These are phyloP conservation scores for Boechera divaricarpa DNA, from an alignment of 345 rosid genomes.

Conservation along the genomic window DNA sequence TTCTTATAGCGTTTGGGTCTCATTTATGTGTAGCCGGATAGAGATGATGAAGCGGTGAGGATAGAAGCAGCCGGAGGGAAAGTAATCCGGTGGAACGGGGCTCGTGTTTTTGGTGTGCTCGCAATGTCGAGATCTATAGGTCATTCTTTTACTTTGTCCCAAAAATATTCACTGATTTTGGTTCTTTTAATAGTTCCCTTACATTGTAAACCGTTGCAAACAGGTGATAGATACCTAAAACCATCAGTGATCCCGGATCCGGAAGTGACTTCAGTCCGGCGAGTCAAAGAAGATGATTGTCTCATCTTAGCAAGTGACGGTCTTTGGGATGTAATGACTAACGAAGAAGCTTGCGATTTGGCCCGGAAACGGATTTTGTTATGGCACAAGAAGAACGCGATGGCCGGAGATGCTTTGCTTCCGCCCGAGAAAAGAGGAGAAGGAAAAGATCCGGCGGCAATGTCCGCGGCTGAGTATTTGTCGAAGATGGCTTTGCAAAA, in stretches of 20 bases:
- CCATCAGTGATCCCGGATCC: slow-evolving; percentile 83
- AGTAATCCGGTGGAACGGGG: slow-evolving; percentile 81
- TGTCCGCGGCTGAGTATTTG: slow-evolving; percentile 75
- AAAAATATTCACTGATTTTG: background rate
- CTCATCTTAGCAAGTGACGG: slow-evolving; percentile 83
- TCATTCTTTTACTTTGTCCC: slow-evolving; percentile 18
- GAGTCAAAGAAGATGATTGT: slow-evolving; percentile 74
- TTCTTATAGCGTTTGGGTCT: slow-evolving; percentile 20
- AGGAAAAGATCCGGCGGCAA: slow-evolving; percentile 67
- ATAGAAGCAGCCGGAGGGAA: slow-evolving; percentile 85
- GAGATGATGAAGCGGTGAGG: slow-evolving; percentile 76
- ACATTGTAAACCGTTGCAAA: background rate
- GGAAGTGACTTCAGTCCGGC: slow-evolving; percentile 60
- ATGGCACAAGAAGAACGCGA: slow-evolving; percentile 62
- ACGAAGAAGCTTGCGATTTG: slow-evolving; percentile 68
- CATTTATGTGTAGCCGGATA: slow-evolving; percentile 65
- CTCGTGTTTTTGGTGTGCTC: slow-evolving; percentile 78
- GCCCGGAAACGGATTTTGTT: slow-evolving; percentile 65
- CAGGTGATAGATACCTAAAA: slow-evolving; percentile 77
- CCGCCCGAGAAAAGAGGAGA: slow-evolving; percentile 49
- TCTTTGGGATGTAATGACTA: slow-evolving; percentile 79
- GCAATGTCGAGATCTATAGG: slow-evolving; percentile 96
- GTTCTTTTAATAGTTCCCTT: background rate
- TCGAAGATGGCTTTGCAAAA: slow-evolving; percentile 66
- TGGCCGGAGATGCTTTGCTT: slow-evolving; percentile 42